Conservation (phyloP, 305 asterid genomes). For the Fraxinus baroniana region DNA sequence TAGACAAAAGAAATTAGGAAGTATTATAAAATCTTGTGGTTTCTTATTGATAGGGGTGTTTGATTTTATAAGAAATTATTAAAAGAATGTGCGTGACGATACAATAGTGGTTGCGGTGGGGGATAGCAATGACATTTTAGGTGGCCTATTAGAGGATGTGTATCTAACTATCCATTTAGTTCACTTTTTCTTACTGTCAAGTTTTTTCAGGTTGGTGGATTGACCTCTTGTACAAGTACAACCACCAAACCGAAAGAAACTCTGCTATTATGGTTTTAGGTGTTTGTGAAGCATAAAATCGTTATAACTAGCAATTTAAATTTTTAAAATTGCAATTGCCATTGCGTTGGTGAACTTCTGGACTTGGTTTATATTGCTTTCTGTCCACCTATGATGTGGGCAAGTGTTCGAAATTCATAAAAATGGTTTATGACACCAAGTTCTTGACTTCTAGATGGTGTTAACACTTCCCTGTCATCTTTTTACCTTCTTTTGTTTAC, state of each 20-base stretch:
- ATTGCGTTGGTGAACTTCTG: background rate
- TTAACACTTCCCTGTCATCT: background rate
- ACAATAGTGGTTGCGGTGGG: background rate
- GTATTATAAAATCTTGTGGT: background rate
- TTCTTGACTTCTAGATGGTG: background rate
- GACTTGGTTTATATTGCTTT: background rate
- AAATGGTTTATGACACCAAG: background rate
- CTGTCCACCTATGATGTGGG: background rate
- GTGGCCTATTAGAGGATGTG: background rate
- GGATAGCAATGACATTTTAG: slow-evolving; percentile 2
- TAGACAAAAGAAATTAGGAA: background rate
- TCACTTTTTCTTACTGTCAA: background rate
- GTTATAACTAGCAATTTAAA: background rate
- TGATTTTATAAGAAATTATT: background rate
- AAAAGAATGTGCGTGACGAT: background rate
- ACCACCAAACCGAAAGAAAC: slow-evolving; percentile 17
- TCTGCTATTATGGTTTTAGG: slow-evolving; percentile 19
- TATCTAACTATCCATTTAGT: background rate
- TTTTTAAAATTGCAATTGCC: background rate
- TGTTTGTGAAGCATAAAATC: slow-evolving; percentile 10
- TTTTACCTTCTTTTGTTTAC: background rate
- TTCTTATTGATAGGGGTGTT: background rate
- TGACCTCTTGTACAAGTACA: background rate
- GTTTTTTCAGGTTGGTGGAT: background rate
- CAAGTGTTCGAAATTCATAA: background rate